Percentiles rank a stretch among this genome's conserved stretches.
Evolutionary conservation across 2,329 filamentous ascomycete genomes (phyloP).

Genomic region (Fusarium circinatum): DNA sequence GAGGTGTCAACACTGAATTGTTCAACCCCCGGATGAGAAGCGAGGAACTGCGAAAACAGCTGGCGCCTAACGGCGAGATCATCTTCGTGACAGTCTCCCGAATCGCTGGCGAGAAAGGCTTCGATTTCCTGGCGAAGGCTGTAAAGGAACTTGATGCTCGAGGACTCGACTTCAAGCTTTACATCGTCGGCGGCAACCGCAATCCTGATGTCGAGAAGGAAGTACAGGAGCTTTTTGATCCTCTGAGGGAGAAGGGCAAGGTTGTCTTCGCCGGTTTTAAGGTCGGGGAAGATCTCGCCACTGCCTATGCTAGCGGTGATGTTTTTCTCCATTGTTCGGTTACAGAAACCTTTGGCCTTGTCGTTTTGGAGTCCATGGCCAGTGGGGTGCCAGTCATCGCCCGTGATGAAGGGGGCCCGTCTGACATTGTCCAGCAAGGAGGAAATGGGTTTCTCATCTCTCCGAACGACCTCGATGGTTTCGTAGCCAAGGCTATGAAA

Average conservation of each 20-base stretch:
- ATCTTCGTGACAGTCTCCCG: conserved; percentile 74
- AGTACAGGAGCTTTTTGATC: conserved; percentile 68
- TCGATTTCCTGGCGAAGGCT: conserved; percentile 71
- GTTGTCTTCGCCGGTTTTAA: conserved; percentile 76
- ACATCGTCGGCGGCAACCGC: conserved; percentile 75
- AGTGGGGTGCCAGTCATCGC: conserved; percentile 76
- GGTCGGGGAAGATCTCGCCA: conserved; percentile 68
- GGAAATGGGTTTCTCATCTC: conserved; percentile 69
- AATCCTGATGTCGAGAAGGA: conserved; percentile 71
- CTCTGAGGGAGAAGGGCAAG: conserved; percentile 58
- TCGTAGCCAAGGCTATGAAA: conserved; percentile 63
- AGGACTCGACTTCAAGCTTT: conserved; percentile 69
- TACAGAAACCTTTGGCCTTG: conserved; percentile 77
- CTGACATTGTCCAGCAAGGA: conserved; percentile 71
- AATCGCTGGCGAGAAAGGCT: conserved; percentile 76
- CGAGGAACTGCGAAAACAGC: conserved; percentile 59
- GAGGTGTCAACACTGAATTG: conserved; percentile 71
- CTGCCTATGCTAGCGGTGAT: conserved; percentile 74
- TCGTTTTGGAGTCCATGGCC: conserved; percentile 77
- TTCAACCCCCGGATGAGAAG: conserved; percentile 67
- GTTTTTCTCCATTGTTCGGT: conserved; percentile 78
- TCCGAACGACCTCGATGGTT: conserved; percentile 67
- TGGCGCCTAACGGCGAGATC: conserved; percentile 71
- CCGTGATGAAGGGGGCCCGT: conserved; percentile 75
- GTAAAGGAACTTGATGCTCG: conserved; percentile 64